These are phyloP conservation scores for Cynara cardunculus DNA, from an alignment of 129 eudicot species.

Conservation along the genomic window DNA sequence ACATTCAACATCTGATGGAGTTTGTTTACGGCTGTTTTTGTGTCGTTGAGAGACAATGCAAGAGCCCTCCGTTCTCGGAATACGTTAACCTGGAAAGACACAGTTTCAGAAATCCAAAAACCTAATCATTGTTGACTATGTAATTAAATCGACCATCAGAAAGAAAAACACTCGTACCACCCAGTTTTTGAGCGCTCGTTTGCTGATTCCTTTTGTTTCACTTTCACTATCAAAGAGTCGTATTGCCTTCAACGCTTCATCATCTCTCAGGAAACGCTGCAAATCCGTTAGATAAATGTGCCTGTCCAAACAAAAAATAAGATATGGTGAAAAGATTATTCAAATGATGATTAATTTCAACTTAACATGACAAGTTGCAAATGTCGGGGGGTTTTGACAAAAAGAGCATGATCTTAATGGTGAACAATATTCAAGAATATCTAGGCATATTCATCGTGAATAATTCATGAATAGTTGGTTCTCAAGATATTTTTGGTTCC, in stretches of 20 bases:
- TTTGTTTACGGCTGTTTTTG: constrained; percentile 85
- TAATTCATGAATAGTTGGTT: not conserved
- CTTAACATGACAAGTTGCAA: not conserved
- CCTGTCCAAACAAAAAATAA: constrained; percentile 23
- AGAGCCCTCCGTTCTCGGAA: constrained; percentile 79
- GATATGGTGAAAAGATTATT: not conserved
- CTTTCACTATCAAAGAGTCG: constrained; percentile 48
- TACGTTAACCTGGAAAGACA: constrained; percentile 53
- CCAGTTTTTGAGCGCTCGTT: constrained; percentile 79
- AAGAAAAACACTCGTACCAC: constrained; percentile 45
- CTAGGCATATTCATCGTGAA: not conserved
- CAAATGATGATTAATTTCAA: too few species aligned
- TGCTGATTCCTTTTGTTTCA: constrained; percentile 74
- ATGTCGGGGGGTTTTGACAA: not conserved
- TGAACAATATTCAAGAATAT: not conserved
- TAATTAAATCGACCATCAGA: not conserved
- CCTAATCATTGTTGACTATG: not conserved
- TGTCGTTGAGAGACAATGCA: constrained; percentile 74
- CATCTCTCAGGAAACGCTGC: constrained; percentile 71
- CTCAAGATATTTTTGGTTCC: not conserved
- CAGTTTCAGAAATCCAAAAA: not conserved
- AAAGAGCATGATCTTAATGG: not conserved
- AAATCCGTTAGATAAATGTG: constrained; percentile 48
- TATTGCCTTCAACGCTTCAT: constrained; percentile 57
- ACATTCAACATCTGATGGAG: constrained; percentile 64